Percentiles rank a stretch among this genome's conserved stretches.
Evolutionary conservation across 1,139 yeast genomes (phyloP).

Genomic region (Hansenula sp.): DNA sequence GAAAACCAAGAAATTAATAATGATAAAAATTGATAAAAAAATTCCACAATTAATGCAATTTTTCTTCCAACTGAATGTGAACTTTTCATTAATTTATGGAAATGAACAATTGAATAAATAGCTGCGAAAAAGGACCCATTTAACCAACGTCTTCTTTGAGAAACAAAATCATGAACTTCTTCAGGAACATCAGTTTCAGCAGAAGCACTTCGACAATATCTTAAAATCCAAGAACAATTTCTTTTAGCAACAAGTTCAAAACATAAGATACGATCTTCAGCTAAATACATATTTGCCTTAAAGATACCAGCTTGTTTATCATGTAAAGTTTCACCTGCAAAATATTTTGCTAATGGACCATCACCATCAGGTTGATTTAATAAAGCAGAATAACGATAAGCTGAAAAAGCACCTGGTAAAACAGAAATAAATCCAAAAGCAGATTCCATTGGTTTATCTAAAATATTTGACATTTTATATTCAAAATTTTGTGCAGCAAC

Average conservation of each 20-base stretch:
- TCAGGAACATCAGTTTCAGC: slow-evolving; percentile 98
- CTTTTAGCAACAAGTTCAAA: slow-evolving; percentile 87
- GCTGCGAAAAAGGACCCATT: slow-evolving; percentile 98
- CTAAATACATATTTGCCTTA: slow-evolving; percentile 90
- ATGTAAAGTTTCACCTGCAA: slow-evolving; percentile 82
- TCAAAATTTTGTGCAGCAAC: slow-evolving; percentile 94
- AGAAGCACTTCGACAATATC: slow-evolving; percentile 83
- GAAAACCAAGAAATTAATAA: slow-evolving; percentile 79
- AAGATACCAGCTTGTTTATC: slow-evolving; percentile 64
- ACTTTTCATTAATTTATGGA: slow-evolving; percentile 67
- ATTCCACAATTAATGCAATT: slow-evolving; percentile 69
- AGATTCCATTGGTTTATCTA: slow-evolving; percentile 89
- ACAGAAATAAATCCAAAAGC: slow-evolving; percentile 86
- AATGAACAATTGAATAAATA: slow-evolving; percentile 73
- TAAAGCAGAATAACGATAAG: slow-evolving; percentile 78
- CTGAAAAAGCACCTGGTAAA: slow-evolving; percentile 85
- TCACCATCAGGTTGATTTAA: slow-evolving; percentile 64
- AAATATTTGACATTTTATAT: slow-evolving; percentile 85
- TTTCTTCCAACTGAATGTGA: slow-evolving; percentile 74
- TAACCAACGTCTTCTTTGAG: slow-evolving; percentile 93
- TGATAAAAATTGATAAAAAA: slow-evolving; percentile 65
- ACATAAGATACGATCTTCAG: slow-evolving; percentile 92
- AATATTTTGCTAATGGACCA: slow-evolving; percentile 84
- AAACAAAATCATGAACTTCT: slow-evolving; percentile 74
- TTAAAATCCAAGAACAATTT: slow-evolving; percentile 77